Evolutionary conservation across 2,329 filamentous ascomycete species (phyloP).

Genomic region (Colletotrichum destructivum): DNA sequence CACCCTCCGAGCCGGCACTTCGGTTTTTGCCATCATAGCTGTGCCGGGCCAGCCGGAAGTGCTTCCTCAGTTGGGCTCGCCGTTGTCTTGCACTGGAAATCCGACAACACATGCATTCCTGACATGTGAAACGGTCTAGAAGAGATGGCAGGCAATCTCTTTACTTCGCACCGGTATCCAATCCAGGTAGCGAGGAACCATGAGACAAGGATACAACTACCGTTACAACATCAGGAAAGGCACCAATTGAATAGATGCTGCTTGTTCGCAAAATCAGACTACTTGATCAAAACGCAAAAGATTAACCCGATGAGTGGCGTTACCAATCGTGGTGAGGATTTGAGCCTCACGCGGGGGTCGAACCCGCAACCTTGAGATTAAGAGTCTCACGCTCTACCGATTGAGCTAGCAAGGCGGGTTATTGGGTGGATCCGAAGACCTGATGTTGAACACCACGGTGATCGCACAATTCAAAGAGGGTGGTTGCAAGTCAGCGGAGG

Average conservation of each 20-base stretch:
- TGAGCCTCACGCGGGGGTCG: conserved; percentile 48
- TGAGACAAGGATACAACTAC: too few species aligned
- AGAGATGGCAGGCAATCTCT: too few species aligned
- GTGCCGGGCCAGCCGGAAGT: neutral
- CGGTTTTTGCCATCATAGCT: neutral
- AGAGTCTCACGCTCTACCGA: conserved; percentile 83
- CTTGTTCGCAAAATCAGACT: too few species aligned
- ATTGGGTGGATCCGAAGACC: neutral
- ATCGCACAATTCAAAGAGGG: neutral
- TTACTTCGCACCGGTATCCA: too few species aligned
- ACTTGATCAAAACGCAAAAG: too few species aligned
- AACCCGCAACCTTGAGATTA: conserved; percentile 53
- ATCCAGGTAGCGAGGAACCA: too few species aligned
- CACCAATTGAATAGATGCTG: too few species aligned
- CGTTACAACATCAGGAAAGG: too few species aligned
- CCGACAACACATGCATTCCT: too few species aligned
- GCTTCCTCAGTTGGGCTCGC: too few species aligned
- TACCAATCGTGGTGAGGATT: conserved; percentile 39
- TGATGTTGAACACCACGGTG: accelerated
- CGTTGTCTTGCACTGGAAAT: too few species aligned
- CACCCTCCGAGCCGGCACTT: neutral
- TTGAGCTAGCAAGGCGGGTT: conserved; percentile 69
- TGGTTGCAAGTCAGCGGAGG: neutral
- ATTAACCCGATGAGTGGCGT: conserved; percentile 16
- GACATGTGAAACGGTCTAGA: too few species aligned